Evolutionary conservation across 257 asterid species (phyloP), one percentile per base, ranked within the genome.

Genomic region (Penstemon davidsonii): DNA sequence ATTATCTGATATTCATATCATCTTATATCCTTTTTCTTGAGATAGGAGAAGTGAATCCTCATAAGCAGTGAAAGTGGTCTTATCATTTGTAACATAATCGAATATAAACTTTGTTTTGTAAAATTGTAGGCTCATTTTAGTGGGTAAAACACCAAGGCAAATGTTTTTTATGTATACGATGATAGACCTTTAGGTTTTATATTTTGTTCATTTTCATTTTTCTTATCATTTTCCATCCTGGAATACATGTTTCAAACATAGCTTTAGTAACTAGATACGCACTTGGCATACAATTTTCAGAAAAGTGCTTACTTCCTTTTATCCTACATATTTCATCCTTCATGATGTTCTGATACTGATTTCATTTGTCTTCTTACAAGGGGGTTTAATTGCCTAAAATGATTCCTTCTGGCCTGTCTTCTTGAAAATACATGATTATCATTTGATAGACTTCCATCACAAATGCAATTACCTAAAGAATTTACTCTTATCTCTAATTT

Each of bases 1-100:
- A 66, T 55, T 37, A 54, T 59, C 51, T 60, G 43, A 62, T 15
- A 36, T 37, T 60, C 13, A 38, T 63, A 53, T 76, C 55, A 49
- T 68, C n/a, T 3, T 25, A 7, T 79, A 15, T 33, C 19, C 42
- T 57, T 62, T 8, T 39, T 58, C 37, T 45, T 10, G 11, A 13
- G 50, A 8, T 38, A 5, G 6, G 25, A 5, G 44, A 11, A 33
- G 3, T 46, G 49, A 25, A 46, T 46, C 45, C 11, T 51, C 9
- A 6, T 4, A 42, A 10, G 67, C 67, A 44, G 13, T 58, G 7
- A 11, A 38, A 6, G 42, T 62, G 67, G 19, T 8, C 37, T 61
- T 61, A 25, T 25, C 33, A 25, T 25, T 25, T 2, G 33, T 25
- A 25, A 25, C 33, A 25, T 25, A 25, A 25, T 25, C 33, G 53